Percentiles rank a stretch among this genome's conserved stretches.
Conservation (phyloP, 2,329 filamentous ascomycete species). For the Xylariomycetidae sp. region DNA sequence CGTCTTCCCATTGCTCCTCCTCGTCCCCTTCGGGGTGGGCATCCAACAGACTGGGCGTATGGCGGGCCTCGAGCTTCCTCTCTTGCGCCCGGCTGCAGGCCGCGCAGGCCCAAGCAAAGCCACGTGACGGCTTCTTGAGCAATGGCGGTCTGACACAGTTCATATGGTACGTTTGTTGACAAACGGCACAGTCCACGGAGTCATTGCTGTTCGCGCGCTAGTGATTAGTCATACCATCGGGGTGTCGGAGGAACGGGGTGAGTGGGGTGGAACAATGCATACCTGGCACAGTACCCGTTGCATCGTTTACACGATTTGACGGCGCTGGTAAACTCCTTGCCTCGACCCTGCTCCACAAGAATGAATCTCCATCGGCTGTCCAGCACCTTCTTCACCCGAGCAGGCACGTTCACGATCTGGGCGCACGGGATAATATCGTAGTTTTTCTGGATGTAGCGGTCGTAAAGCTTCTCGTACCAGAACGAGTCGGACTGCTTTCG, state of each 20-base stretch:
- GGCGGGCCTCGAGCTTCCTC: slow-evolving; percentile 80
- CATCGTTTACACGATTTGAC: slow-evolving; percentile 96
- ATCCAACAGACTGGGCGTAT: slow-evolving; percentile 71
- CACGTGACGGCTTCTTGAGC: slow-evolving; percentile 91
- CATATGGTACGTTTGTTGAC: slow-evolving; percentile 95
- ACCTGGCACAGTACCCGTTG: slow-evolving; percentile 84
- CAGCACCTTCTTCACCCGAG: slow-evolving; percentile 89
- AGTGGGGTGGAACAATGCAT: slow-evolving; percentile 23
- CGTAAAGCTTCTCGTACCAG: slow-evolving; percentile 96
- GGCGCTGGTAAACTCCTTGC: slow-evolving; percentile 91
- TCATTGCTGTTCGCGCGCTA: slow-evolving; percentile 58
- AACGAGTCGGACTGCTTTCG: slow-evolving; percentile 82
- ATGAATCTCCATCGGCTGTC: slow-evolving; percentile 97
- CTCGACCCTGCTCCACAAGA: slow-evolving; percentile 84
- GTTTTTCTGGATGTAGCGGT: slow-evolving; percentile 95
- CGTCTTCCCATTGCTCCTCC: slow-evolving; percentile 62
- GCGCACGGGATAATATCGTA: slow-evolving; percentile 93
- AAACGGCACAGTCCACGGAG: slow-evolving; percentile 95
- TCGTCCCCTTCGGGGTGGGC: slow-evolving; percentile 61
- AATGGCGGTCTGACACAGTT: slow-evolving; percentile 89
- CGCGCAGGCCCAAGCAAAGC: slow-evolving; percentile 96
- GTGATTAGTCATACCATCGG: slow-evolving; percentile 6
- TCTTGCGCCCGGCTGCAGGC: slow-evolving; percentile 96
- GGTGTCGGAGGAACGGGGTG: slow-evolving; percentile 2
- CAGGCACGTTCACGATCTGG: slow-evolving; percentile 92